Base-by-base conservation (phyloP, 2,329 filamentous ascomycete genomes). In the Diaporthe sp. region DNA sequence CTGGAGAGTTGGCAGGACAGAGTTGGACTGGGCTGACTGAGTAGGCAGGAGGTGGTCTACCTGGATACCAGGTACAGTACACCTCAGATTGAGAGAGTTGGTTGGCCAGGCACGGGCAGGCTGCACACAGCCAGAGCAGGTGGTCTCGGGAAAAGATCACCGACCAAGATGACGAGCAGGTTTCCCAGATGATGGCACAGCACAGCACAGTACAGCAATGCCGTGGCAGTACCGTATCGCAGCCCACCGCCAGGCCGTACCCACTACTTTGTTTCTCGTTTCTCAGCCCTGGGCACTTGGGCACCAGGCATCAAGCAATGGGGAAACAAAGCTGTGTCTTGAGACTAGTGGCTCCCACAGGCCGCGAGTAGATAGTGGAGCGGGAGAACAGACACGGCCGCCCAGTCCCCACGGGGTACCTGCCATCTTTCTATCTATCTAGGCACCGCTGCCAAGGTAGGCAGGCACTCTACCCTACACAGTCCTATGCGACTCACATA, bases 211-310 rank as follows among this genome's bases (percentile, higher is more conserved):
- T 55, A 55, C 51, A 9, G 31, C 51, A 28, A 55, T 55, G n/a
- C 53, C 5, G 53, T 34, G 53, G 44, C 53, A 57, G 53, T 34
- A 57, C 53, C 6, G 53, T 57, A 31, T 28, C 44, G 44, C 44
- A 22, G 42, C 19, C 15, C 44, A 49, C 19, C 17, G 19, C 22
- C 55, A 39, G 55, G 31, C 31, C n/a, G 55, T 68, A 37, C 22
- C 44, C 28, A 49, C 19, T 10, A 9, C 22, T 39, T 28, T 39
- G 44, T 68, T 53, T 68, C 46, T 53, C 34, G 46, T 53, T 53
- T 53, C 62, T 53, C 46, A 69, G 46, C 34, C 65, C 65, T 69
- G 59, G 25, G 22, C 59, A 62, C 65, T 69, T 69, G 59, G 25
- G 22, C 59, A 62, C 39, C 13, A 17, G 58, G 37, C 37, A 17